phyloP scores from a whole-genome alignment of 225 moss, liverwort and hornwort species.

The Marchantia polymorpha region DNA sequence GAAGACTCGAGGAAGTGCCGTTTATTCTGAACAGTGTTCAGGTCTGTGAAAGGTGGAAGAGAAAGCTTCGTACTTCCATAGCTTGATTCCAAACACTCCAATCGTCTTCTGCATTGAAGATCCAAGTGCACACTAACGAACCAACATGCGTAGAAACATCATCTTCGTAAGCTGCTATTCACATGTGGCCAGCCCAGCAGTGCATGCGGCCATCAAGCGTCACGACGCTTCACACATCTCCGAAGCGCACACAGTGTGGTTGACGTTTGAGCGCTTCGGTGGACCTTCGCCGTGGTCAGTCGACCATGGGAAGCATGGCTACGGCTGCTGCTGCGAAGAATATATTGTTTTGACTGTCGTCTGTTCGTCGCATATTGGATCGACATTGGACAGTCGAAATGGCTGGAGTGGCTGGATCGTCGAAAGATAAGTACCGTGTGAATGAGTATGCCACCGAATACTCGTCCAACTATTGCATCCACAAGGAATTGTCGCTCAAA shows the following conservation, averaged over 20 bases:
- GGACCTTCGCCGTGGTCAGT: not conserved
- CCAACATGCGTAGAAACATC: too few relatives aligned
- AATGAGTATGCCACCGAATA: slow-evolving; percentile 18
- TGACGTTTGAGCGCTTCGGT: not conserved
- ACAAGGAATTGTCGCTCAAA: slow-evolving; percentile 13
- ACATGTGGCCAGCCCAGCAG: too few relatives aligned
- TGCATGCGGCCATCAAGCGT: not conserved
- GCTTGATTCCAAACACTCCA: too few relatives aligned
- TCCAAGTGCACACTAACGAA: too few relatives aligned
- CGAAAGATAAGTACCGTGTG: not conserved
- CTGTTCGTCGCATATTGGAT: not conserved
- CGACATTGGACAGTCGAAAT: not conserved
- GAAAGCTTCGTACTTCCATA: too few relatives aligned
- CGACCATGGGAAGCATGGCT: not conserved
- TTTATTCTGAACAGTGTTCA: too few relatives aligned
- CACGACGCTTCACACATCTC: slow-evolving; percentile 4
- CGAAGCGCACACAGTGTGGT: not conserved
- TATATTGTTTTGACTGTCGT: not conserved
- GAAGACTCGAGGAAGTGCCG: too few relatives aligned
- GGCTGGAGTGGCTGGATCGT: slow-evolving; percentile 21
- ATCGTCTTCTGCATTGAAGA: too few relatives aligned
- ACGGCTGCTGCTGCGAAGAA: not conserved
- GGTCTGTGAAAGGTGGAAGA: too few relatives aligned
- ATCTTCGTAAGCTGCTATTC: too few relatives aligned
- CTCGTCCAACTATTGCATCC: slow-evolving; percentile 15